These are phyloP conservation scores for Emmonsia crescens DNA, from an alignment of 2,329 filamentous ascomycete genomes.

Conservation along the genomic window DNA sequence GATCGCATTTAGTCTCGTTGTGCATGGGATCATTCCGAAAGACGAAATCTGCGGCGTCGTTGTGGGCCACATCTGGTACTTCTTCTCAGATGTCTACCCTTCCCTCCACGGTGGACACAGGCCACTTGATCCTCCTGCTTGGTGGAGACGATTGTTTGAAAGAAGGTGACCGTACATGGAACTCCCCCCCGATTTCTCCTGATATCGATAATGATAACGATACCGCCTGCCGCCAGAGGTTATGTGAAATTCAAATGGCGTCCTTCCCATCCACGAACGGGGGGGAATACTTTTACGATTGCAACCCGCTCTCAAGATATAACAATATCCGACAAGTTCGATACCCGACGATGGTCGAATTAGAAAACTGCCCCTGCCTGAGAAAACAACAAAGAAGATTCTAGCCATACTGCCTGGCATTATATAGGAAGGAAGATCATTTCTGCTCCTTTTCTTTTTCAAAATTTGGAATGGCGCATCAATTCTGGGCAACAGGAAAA, in stretches of 20 bases:
- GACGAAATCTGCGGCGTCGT: slow-evolving; percentile 94
- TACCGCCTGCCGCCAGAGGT: slow-evolving; percentile 31
- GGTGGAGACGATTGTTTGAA: slow-evolving; percentile 82
- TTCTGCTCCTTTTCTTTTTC: background rate
- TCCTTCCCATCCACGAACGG: background rate
- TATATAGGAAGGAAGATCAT: background rate
- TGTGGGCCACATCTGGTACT: slow-evolving; percentile 95
- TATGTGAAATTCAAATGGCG: background rate
- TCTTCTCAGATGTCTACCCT: slow-evolving; percentile 94
- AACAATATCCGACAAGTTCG: background rate
- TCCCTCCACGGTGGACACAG: slow-evolving; percentile 73
- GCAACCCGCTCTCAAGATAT: background rate
- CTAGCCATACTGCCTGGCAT: background rate
- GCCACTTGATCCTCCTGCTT: slow-evolving; percentile 77
- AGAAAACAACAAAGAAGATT: background rate
- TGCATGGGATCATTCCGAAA: slow-evolving; percentile 82
- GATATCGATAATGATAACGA: slow-evolving; percentile 46
- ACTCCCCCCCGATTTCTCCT: slow-evolving; percentile 29
- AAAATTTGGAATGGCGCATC: background rate
- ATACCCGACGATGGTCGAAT: background rate
- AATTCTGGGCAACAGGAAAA: background rate
- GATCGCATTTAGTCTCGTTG: slow-evolving; percentile 81
- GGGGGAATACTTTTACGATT: background rate
- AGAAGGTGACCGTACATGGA: slow-evolving; percentile 28
- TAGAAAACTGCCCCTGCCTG: background rate